phyloP scores from a whole-genome alignment of 371 early-diverging fungal genomes.

The Blakeslea trispora region DNA sequence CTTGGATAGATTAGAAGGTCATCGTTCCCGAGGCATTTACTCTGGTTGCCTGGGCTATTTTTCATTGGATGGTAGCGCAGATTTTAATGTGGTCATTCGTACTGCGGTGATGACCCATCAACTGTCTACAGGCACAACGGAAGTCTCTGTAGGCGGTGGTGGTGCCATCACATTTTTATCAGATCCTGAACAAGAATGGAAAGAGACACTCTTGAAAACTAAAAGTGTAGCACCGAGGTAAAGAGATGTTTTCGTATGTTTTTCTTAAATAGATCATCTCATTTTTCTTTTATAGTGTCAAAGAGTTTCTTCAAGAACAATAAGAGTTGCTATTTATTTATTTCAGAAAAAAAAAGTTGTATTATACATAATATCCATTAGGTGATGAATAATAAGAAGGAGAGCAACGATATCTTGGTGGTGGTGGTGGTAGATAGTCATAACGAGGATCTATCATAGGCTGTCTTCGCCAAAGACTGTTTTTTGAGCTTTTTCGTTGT shows the following conservation, averaged over 20 bases:
- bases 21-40: conserved; percentile 82
- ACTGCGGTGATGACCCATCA: conserved; percentile 59
- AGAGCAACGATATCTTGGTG: neutral
- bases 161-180: conserved; percentile 91
- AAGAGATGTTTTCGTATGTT: neutral
- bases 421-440: neutral
- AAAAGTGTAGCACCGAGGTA: conserved; percentile 69
- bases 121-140: conserved; percentile 17
- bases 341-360: too few species aligned
- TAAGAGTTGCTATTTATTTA: conserved; percentile 3
- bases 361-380: neutral
- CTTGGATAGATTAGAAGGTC: conserved; percentile 73
- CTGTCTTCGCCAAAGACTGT: conserved; percentile 1
- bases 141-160: conserved; percentile 83
- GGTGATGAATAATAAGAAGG: neutral
- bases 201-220: conserved; percentile 73
- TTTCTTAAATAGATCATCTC: neutral
- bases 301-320: conserved; percentile 28
- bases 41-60: conserved; percentile 93
- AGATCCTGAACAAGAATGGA: conserved; percentile 83
- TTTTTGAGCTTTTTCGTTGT: conserved; percentile 7
- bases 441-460: neutral
- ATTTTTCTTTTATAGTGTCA: conserved; percentile 19
- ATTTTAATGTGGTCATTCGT: conserved; percentile 85
- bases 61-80: conserved; percentile 61